Percentiles rank a stretch among this genome's conserved stretches.
Evolutionary conservation across 768 basidiomycete species (phyloP).

Genomic region (Russula abietina): DNA sequence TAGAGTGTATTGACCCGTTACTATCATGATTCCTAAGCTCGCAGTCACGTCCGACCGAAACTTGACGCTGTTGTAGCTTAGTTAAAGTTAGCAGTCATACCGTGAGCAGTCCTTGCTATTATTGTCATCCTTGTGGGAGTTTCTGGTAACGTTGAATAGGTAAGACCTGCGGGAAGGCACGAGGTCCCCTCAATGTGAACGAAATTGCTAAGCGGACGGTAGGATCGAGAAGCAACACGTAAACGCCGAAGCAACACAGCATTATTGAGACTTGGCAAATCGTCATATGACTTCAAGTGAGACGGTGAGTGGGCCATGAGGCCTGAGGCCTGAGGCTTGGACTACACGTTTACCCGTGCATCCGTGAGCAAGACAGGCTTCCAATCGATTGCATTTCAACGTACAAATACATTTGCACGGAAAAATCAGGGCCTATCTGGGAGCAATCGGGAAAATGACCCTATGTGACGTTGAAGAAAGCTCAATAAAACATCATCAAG

Average conservation of each 20-base stretch:
- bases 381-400: not conserved
- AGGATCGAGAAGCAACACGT: not conserved
- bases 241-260: not conserved
- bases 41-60: not conserved
- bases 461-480: not conserved
- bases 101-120: not conserved
- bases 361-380: not conserved
- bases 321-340: not conserved
- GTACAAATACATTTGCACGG: not conserved
- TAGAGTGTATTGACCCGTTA: not conserved
- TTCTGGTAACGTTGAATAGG: too few relatives aligned
- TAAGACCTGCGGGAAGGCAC: not conserved
- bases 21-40: too few relatives aligned
- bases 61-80: not conserved
- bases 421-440: not conserved
- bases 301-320: not conserved
- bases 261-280: not conserved
- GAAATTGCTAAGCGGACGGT: not conserved
- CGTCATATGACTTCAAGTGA: not conserved
- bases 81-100: not conserved
- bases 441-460: not conserved
- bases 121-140: too few relatives aligned
- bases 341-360: not conserved
- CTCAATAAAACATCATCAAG: not conserved
- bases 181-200: not conserved